Evolutionary conservation across 2,329 filamentous ascomycete species (phyloP).

Genomic region (Trichophyton benhamiae): DNA sequence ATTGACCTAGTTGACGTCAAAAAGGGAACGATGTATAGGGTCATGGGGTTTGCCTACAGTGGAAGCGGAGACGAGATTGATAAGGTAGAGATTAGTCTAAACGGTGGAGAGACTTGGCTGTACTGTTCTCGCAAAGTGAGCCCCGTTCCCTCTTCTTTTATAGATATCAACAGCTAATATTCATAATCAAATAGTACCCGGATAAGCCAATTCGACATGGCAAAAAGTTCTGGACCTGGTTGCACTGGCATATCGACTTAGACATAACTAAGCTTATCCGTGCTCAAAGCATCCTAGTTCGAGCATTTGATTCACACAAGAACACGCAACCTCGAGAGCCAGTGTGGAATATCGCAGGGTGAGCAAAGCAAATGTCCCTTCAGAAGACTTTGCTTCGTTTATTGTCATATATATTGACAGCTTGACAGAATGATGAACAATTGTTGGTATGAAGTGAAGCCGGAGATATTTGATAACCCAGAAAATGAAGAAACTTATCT

Average conservation of each 20-base stretch:
- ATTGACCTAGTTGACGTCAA: conserved; percentile 29
- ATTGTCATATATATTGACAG: not conserved
- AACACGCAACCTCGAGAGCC: conserved; percentile 39
- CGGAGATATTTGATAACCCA: conserved; percentile 26
- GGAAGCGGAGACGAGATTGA: conserved; percentile 41
- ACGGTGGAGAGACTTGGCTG: conserved; percentile 38
- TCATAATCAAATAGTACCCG: conserved; percentile 26
- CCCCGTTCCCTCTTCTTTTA: not conserved
- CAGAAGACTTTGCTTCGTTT: not conserved
- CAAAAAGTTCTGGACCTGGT: conserved; percentile 44
- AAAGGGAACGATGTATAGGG: conserved; percentile 30
- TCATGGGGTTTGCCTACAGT: conserved; percentile 40
- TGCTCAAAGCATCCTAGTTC: conserved; percentile 34
- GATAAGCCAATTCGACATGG: conserved; percentile 40
- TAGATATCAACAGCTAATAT: not conserved
- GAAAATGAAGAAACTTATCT: conserved; percentile 24
- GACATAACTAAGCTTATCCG: conserved; percentile 33
- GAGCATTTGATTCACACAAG: conserved; percentile 40
- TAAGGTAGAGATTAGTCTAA: conserved; percentile 38
- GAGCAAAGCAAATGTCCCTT: conserved; percentile 4
- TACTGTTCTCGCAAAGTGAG: conserved; percentile 35
- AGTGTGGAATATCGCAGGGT: conserved; percentile 39
- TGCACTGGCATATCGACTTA: conserved; percentile 42
- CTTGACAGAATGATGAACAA: conserved; percentile 42
- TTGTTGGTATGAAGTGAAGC: conserved; percentile 37